phyloP scores from a whole-genome alignment of 1,284 basidiomycete genomes.

The Amylostereum areolatum region DNA sequence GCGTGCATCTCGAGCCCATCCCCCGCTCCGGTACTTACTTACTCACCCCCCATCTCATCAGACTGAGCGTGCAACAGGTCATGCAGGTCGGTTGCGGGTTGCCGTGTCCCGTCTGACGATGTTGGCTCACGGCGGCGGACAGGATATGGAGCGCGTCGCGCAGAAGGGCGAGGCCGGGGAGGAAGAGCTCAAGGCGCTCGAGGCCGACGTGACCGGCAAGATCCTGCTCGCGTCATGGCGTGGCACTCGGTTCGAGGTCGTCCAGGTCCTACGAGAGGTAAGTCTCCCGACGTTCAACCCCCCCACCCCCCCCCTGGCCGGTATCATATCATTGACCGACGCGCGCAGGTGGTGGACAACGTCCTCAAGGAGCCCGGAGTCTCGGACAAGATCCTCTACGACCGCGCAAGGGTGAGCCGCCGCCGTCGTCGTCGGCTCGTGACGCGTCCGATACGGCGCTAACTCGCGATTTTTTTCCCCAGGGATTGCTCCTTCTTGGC shows the following conservation, averaged over 20 bases:
- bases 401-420: slow-evolving; percentile 54
- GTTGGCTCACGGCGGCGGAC: no score
- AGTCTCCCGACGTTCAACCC: slow-evolving; percentile 8
- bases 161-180: slow-evolving; percentile 81
- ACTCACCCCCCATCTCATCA: slow-evolving; percentile 17
- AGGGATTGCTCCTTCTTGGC: slow-evolving; percentile 81
- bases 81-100: no score
- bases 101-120: no score
- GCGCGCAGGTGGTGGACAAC: slow-evolving; percentile 64
- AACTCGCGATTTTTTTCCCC: neutral
- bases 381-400: slow-evolving; percentile 64
- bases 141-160: slow-evolving; percentile 91
- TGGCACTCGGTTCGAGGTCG: slow-evolving; percentile 89
- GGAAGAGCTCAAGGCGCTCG: slow-evolving; percentile 81
- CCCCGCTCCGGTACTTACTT: slow-evolving; percentile 10
- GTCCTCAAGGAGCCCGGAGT: slow-evolving; percentile 74
- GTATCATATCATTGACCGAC: neutral
- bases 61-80: slow-evolving; percentile 65
- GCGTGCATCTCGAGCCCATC: slow-evolving; percentile 24
- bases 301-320: no score
- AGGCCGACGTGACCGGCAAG: slow-evolving; percentile 95
- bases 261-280: slow-evolving; percentile 74
- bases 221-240: slow-evolving; percentile 95
- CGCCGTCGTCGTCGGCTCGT: no score
- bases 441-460: slow-evolving; percentile 48